A percentile compares a stretch with the other conserved stretches of the same genome.
Evolutionary conservation across 306 rosid genomes (phyloP).

Genomic region (Morella rubra): DNA sequence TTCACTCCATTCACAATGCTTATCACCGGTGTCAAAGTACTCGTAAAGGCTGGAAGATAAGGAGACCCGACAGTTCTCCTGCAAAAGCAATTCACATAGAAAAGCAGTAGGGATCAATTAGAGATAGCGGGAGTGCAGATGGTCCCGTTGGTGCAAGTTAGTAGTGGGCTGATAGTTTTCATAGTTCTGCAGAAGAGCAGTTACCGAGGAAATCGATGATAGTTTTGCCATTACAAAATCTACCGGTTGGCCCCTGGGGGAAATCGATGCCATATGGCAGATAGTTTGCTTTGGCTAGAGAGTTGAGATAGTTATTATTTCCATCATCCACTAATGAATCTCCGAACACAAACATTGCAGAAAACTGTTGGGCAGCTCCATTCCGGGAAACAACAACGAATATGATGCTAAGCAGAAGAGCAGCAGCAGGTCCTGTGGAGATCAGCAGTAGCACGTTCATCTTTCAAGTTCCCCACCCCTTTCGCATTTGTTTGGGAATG

Average conservation of each 20-base stretch:
- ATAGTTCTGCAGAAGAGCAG: neutral
- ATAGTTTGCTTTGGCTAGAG: conserved; percentile 54
- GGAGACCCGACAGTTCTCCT: conserved; percentile 39
- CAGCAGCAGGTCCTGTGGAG: neutral
- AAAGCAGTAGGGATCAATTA: neutral
- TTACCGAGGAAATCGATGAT: conserved; percentile 51
- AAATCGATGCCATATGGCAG: conserved; percentile 56
- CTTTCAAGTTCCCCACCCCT: neutral
- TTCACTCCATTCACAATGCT: conserved; percentile 32
- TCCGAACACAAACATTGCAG: conserved; percentile 51
- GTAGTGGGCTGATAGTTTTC: too few species aligned
- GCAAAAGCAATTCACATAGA: neutral
- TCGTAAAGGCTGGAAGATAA: conserved; percentile 32
- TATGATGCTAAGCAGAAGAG: conserved; percentile 18
- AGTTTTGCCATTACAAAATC: conserved; percentile 58
- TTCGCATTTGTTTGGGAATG: neutral
- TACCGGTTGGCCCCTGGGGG: conserved; percentile 47
- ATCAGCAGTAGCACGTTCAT: conserved; percentile 16
- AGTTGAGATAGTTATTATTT: conserved; percentile 51
- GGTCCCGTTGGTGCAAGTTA: too few species aligned
- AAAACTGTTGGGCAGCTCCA: conserved; percentile 4
- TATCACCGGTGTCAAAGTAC: neutral
- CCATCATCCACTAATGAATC: conserved; percentile 59
- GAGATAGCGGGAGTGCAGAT: too few species aligned
- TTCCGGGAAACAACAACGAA: conserved; percentile 4